Percentiles rank a stretch among this genome's conserved stretches.
These are phyloP conservation scores for Coemansia furcata DNA, from an alignment of 192 early-diverging fungal species.

Conservation along the genomic window DNA sequence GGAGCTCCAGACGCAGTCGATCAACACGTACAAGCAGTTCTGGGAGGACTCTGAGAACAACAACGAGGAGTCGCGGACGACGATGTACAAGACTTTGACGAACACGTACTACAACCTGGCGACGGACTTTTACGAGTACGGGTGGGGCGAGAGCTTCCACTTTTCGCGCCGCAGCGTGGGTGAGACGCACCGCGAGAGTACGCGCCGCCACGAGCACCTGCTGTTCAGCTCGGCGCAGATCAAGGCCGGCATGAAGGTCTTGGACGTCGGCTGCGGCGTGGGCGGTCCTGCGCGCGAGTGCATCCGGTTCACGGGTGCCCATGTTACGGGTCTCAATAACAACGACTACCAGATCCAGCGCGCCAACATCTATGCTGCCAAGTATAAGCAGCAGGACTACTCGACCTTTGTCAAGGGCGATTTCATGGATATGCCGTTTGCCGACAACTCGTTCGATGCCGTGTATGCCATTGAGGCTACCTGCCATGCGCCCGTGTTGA, in stretches of 20 bases:
- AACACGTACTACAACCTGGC: slow-evolving; percentile 83
- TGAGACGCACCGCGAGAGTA: slow-evolving; percentile 74
- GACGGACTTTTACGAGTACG: slow-evolving; percentile 84
- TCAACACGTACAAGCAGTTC: slow-evolving; percentile 69
- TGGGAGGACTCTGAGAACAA: slow-evolving; percentile 63
- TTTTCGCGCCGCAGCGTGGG: slow-evolving; percentile 81
- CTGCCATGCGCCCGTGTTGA: slow-evolving; percentile 81
- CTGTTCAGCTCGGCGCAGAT: slow-evolving; percentile 75
- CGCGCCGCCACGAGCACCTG: slow-evolving; percentile 89
- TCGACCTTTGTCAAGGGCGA: slow-evolving; percentile 78
- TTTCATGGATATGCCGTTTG: slow-evolving; percentile 88
- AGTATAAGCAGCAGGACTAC: slow-evolving; percentile 60
- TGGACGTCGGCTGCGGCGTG: slow-evolving; percentile 96
- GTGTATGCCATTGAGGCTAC: slow-evolving; percentile 97
- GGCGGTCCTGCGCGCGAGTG: slow-evolving; percentile 96
- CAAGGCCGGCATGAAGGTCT: slow-evolving; percentile 65
- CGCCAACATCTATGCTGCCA: slow-evolving; percentile 68
- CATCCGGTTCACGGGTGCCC: slow-evolving; percentile 82
- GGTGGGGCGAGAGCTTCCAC: slow-evolving; percentile 91
- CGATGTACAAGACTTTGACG: slow-evolving; percentile 65
- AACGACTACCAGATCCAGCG: slow-evolving; percentile 91
- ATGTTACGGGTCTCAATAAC: slow-evolving; percentile 94
- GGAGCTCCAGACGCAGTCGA: slow-evolving; percentile 62
- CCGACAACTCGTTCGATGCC: slow-evolving; percentile 76
- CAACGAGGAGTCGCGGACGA: slow-evolving; percentile 60